phyloP scores from a whole-genome alignment of 257 asterid species.

The Anisodus tanguticus region DNA sequence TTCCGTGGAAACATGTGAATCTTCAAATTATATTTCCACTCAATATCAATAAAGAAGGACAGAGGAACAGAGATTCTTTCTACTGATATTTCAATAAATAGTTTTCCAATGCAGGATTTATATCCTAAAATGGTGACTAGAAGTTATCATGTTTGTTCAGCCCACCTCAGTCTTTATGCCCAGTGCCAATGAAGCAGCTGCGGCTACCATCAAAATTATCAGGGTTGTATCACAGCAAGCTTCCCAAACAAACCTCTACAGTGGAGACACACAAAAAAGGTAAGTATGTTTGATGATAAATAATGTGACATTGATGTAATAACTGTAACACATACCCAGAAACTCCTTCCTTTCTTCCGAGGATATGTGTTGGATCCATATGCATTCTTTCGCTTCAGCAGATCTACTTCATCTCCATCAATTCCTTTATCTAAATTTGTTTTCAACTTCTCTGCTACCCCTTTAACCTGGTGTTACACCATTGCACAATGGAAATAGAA shows the following conservation, averaged over 20 bases:
- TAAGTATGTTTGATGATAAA: slow-evolving; percentile 14
- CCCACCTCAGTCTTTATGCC: slow-evolving; percentile 95
- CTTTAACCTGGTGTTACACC: slow-evolving; percentile 57
- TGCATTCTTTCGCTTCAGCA: slow-evolving; percentile 60
- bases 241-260: slow-evolving; percentile 86
- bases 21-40: slow-evolving; percentile 3
- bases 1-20: not conserved
- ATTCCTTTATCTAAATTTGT: slow-evolving; percentile 70
- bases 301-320: not conserved
- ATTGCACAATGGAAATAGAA: slow-evolving; percentile 12
- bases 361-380: slow-evolving; percentile 98
- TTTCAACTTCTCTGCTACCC: slow-evolving; percentile 68
- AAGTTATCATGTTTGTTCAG: slow-evolving; percentile 1
- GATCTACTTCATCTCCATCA: slow-evolving; percentile 72
- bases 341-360: slow-evolving; percentile 86
- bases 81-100: slow-evolving; percentile 17
- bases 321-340: slow-evolving; percentile 62
- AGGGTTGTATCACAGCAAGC: slow-evolving; percentile 93
- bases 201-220: slow-evolving; percentile 95
- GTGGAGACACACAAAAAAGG: slow-evolving; percentile 31
- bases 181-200: slow-evolving; percentile 94
- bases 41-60: not conserved
- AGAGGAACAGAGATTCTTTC: not conserved
- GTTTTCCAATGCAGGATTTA: not conserved
- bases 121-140: slow-evolving; percentile 19